Evolutionary conservation across 164 flowering plant species (phyloP), one percentile per base, ranked within the genome.

Genomic region (Piper betle): DNA sequence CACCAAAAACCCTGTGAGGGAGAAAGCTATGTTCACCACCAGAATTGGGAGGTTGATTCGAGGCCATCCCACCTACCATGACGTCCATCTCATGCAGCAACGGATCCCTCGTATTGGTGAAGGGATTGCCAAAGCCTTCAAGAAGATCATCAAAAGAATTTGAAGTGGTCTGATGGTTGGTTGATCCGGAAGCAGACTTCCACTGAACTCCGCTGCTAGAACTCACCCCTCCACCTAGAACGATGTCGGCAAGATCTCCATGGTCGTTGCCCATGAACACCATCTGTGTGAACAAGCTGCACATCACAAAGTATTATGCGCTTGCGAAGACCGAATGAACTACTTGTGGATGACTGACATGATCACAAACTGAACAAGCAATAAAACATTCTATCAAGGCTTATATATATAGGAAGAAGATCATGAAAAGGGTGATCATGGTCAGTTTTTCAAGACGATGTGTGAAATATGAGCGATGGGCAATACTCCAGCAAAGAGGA

Each of bases 171-270:
- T 46, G 59, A 38, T 58, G 66, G 59, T 38, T 69, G 11, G 63
- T 37, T 19, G 77, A 69, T 58, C 69, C 73, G 10, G 69, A 39
- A 2, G 77, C 67, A 70, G 78, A 75, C 56, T 72, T 75, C 79
- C 80, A 72, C 59, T 42, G 64, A 16, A 39, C 5, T 10, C 50
- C 50, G 56, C 55, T 53, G 33, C 56, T 41, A 16, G 52, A 19
- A 25, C 50, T 65, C 42, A 38, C 56, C 4, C 66, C 66, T 11
- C 10, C 20, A 15, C 59, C 85, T 57, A 92, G 75, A 15, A 89
- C 62, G 53, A 89, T 82, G 65, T 89, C 97, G 0, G 84, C 80
- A 43, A 88, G 77, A 69, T 89, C 97, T 4, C 96, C 96, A 58
- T 82, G 85, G 69, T 76, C 74, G 57, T 84, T 79, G 38, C 83